Percentiles rank a stretch among this genome's conserved stretches.
These are phyloP conservation scores for Polytrichum commune DNA, from an alignment of 225 moss, liverwort and hornwort genomes.

Conservation along the genomic window DNA sequence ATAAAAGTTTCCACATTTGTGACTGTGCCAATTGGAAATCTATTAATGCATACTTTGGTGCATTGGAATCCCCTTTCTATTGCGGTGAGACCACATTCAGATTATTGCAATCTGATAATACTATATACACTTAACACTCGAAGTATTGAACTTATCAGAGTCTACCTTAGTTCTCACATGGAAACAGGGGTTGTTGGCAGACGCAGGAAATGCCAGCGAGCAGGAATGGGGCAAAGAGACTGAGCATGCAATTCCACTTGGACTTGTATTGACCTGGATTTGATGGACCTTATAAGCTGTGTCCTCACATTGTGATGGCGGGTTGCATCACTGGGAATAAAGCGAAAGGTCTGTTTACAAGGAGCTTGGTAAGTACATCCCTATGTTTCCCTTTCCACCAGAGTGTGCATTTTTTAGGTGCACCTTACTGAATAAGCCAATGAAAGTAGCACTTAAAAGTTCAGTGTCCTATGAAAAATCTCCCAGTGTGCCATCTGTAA, in stretches of 20 bases:
- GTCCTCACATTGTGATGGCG: background rate
- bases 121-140: too few species aligned
- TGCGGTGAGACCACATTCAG: background rate
- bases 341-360: conserved; percentile 99
- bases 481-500: too few species aligned
- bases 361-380: conserved; percentile 70
- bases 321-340: conserved; percentile 98
- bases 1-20: too few species aligned
- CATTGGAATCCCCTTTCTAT: background rate
- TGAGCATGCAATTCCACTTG: too few species aligned
- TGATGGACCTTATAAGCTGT: background rate
- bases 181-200: conserved; percentile 20
- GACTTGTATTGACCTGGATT: too few species aligned
- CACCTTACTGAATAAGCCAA: too few species aligned
- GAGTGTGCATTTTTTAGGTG: too few species aligned
- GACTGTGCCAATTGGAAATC: too few species aligned
- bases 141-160: background rate
- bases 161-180: background rate
- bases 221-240: conserved; percentile 76
- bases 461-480: too few species aligned
- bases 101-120: background rate
- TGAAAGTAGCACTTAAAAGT: too few species aligned
- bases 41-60: background rate
- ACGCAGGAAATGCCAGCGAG: conserved; percentile 96
- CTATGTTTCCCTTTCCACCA: too few species aligned